A percentile compares a stretch with the other conserved stretches of the same genome.
These are phyloP conservation scores for Penicillium mononematosum DNA, from an alignment of 495 filamentous ascomycete species.

Conservation along the genomic window DNA sequence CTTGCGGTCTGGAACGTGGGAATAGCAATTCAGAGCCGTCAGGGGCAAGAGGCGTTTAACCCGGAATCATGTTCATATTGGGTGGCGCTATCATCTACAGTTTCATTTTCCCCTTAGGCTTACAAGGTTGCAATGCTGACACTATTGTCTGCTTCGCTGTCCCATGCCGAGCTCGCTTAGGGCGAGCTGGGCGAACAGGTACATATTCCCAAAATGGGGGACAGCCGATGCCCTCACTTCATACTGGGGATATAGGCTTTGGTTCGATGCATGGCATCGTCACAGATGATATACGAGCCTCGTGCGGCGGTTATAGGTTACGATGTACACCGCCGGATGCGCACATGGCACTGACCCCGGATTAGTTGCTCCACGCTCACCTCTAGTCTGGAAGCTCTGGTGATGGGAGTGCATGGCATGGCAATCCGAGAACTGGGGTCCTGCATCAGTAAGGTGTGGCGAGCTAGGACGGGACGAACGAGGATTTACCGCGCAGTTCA, in stretches of 20 bases:
- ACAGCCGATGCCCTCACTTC: neutral
- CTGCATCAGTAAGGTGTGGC: conserved; percentile 20
- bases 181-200: neutral
- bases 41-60: neutral
- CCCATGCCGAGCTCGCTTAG: neutral
- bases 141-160: neutral
- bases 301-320: neutral
- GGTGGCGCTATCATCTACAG: neutral
- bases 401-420: neutral
- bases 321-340: conserved; percentile 10
- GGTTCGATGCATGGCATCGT: neutral
- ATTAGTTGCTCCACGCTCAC: neutral
- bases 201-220: neutral
- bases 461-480: conserved; percentile 12
- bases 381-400: neutral
- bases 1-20: conserved; percentile 12
- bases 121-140: neutral
- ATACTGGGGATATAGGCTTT: neutral
- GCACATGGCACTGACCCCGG: conserved; percentile 10
- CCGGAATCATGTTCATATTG: neutral
- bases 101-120: neutral
- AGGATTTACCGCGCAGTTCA: conserved; percentile 24
- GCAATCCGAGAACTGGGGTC: neutral
- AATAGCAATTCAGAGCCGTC: neutral
- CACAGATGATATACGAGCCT: conserved; percentile 7